Conservation (phyloP, 257 asterid species). For the Voacanga thouarsii region DNA sequence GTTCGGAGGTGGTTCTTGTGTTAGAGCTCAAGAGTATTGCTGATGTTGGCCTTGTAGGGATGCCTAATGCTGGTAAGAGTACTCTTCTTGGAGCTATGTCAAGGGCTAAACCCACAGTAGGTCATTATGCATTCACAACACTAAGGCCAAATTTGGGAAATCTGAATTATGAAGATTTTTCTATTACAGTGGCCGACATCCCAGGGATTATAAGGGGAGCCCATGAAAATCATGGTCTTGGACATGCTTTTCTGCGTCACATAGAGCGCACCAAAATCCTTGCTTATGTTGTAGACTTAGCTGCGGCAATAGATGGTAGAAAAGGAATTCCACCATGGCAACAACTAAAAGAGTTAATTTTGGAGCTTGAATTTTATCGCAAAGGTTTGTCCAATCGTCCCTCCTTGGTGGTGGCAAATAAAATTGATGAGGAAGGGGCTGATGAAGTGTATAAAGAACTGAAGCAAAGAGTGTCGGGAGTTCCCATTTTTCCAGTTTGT, state of each 20-base stretch:
- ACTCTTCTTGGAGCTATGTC: conserved; percentile 92
- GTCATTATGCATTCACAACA: conserved; percentile 94
- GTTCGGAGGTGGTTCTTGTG: conserved; percentile 61
- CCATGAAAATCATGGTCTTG: conserved; percentile 87
- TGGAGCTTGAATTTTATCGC: conserved; percentile 71
- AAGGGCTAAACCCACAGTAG: conserved; percentile 76
- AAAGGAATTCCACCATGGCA: conserved; percentile 85
- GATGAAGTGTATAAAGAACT: conserved; percentile 66
- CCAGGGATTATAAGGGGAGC: conserved; percentile 91
- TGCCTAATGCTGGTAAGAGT: conserved; percentile 97
- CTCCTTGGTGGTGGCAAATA: conserved; percentile 77
- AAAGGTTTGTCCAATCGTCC: conserved; percentile 69
- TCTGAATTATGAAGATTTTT: conserved; percentile 59
- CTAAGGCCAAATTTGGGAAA: conserved; percentile 87
- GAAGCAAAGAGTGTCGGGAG: conserved; percentile 53
- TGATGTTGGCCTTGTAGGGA: conserved; percentile 92
- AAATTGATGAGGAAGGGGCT: conserved; percentile 78
- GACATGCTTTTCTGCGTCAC: conserved; percentile 88
- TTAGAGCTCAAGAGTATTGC: conserved; percentile 90
- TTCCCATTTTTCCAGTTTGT: conserved; percentile 72
- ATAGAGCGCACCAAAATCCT: conserved; percentile 80
- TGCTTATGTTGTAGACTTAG: conserved; percentile 82
- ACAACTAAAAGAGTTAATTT: conserved; percentile 63
- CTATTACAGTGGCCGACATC: conserved; percentile 85
- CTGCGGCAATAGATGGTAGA: conserved; percentile 58